Evolutionary conservation across 139 green algal genomes (phyloP).

Genomic region (Micractinium sp.): DNA sequence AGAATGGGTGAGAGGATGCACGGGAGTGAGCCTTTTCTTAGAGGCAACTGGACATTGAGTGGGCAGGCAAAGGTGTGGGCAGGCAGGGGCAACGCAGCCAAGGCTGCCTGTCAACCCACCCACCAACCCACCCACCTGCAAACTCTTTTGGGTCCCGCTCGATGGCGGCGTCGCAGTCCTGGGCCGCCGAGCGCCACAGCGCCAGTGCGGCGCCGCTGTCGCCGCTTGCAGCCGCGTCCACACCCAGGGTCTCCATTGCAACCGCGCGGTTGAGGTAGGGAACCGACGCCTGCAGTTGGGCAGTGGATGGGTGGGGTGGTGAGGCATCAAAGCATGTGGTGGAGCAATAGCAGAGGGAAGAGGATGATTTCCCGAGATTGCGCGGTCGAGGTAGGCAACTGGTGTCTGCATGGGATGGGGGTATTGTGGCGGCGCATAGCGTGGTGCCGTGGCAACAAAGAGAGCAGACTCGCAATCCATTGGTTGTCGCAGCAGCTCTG

Average conservation of each 20-base stretch:
- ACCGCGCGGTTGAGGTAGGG: slow-evolving; percentile 42
- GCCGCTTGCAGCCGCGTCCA: background rate
- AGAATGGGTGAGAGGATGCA: too few relatives aligned
- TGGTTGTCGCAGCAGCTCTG: too few relatives aligned
- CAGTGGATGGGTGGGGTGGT: background rate
- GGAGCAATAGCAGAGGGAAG: background rate
- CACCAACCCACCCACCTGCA: slow-evolving; percentile 9
- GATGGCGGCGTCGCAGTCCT: slow-evolving; percentile 31
- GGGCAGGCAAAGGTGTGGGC: background rate
- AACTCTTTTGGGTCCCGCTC: slow-evolving; percentile 39
- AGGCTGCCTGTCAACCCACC: background rate
- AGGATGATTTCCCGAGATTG: background rate
- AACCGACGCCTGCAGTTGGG: slow-evolving; percentile 28
- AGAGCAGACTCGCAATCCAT: too few relatives aligned
- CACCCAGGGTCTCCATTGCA: slow-evolving; percentile 33
- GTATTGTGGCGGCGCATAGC: too few relatives aligned
- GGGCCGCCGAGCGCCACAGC: slow-evolving; percentile 16
- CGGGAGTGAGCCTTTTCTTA: too few relatives aligned
- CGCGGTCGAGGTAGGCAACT: too few relatives aligned
- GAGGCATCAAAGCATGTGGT: background rate
- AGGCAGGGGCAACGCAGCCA: background rate
- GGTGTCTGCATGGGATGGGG: too few relatives aligned
- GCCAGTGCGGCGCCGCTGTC: background rate
- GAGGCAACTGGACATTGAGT: too few relatives aligned
- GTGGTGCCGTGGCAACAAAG: too few relatives aligned